phyloP scores from a whole-genome alignment of 2,329 filamentous ascomycete species.

The Aspergillus fischeri region DNA sequence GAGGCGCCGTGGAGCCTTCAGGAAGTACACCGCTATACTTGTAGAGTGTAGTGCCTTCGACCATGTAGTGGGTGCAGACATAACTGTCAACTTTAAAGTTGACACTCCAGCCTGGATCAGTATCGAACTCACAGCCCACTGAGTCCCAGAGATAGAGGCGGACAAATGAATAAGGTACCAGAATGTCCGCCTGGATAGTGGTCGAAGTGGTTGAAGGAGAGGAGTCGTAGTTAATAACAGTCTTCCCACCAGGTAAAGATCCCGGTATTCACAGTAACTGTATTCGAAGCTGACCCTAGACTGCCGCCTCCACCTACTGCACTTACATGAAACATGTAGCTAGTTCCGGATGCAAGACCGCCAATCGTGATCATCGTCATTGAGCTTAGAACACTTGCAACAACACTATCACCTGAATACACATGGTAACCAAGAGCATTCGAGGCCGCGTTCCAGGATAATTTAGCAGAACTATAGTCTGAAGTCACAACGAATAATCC shows the following conservation, averaged over 20 bases:
- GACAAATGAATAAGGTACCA: constrained; percentile 14
- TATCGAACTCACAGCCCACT: constrained; percentile 11
- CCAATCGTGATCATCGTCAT: constrained; percentile 12
- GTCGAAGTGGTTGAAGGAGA: constrained; percentile 4
- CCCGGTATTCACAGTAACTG: constrained; percentile 6
- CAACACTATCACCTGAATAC: constrained; percentile 4
- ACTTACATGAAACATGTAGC: constrained; percentile 5
- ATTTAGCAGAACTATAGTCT: constrained; percentile 13
- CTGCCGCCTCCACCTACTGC: constrained; percentile 6
- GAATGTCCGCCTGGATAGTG: constrained; percentile 11
- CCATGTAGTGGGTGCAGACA: constrained; percentile 11
- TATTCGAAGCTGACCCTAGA: constrained; percentile 2
- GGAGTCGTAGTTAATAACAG: constrained; percentile 9
- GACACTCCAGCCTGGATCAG: constrained; percentile 8
- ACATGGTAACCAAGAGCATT: constrained; percentile 12
- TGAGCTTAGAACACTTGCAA: constrained; percentile 10
- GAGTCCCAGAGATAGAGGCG: constrained; percentile 14
- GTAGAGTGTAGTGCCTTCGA: constrained; percentile 11
- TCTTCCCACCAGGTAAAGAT: constrained; percentile 5
- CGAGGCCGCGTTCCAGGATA: constrained; percentile 10
- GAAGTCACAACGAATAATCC: constrained; percentile 7
- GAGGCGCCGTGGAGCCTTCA: constrained; percentile 9
- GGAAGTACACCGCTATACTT: constrained; percentile 9
- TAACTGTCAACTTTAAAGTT: constrained; percentile 7
- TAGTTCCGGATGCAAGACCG: constrained; percentile 7